Conservation (phyloP, 306 rosid species). For the Begonia peltatifolia region DNA sequence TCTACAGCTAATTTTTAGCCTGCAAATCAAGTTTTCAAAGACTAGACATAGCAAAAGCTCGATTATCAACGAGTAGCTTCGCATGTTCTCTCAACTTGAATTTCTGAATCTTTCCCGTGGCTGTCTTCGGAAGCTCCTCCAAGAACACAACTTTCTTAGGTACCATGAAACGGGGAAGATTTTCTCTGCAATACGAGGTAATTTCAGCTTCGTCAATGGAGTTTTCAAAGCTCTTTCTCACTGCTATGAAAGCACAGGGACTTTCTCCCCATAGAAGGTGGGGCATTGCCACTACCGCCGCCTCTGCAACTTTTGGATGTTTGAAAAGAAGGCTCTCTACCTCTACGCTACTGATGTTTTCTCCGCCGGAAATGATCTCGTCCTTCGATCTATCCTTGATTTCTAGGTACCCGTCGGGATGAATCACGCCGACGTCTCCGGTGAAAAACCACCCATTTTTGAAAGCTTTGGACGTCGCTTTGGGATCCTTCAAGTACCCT, state of each 20-base stretch:
- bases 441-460: constrained; percentile 8
- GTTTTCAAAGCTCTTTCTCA: not conserved
- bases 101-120: constrained; percentile 32
- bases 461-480: constrained; percentile 5
- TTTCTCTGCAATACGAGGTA: constrained; percentile 20
- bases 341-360: constrained; percentile 9
- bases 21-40: too few relatives aligned
- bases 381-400: constrained; percentile 12
- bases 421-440: constrained; percentile 11
- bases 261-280: not conserved
- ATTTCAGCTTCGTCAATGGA: constrained; percentile 5
- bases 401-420: constrained; percentile 12
- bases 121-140: constrained; percentile 31
- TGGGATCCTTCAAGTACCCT: constrained; percentile 9
- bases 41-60: too few relatives aligned
- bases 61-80: not conserved
- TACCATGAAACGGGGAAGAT: constrained; percentile 30
- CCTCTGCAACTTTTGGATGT: not conserved
- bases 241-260: not conserved
- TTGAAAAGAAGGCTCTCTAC: not conserved
- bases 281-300: not conserved
- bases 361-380: constrained; percentile 12
- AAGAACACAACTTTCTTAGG: constrained; percentile 27
- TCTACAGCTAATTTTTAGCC: too few relatives aligned
- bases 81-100: constrained; percentile 21